phyloP scores from a whole-genome alignment of 805 yeast genomes.

The Monosporozyma unispora region DNA sequence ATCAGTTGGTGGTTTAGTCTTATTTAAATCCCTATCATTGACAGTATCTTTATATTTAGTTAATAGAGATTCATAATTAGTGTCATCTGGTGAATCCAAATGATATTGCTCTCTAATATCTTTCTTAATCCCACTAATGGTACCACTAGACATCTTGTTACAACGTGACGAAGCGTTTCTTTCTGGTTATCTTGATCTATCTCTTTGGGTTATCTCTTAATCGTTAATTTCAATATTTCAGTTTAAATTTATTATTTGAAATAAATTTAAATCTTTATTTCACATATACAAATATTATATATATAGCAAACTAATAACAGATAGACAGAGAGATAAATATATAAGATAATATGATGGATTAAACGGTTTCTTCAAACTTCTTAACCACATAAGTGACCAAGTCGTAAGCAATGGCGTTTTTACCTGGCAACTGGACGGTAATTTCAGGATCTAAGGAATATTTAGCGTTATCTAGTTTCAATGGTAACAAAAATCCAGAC shows the following conservation, averaged over 20 bases:
- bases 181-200: no score
- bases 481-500: conserved; percentile 15
- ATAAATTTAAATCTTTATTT: no score
- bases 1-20: not conserved
- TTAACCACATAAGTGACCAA: conserved; percentile 13
- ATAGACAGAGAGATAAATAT: not conserved
- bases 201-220: no score
- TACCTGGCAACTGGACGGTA: conserved; percentile 22
- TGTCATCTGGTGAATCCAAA: not conserved
- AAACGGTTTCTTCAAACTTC: not conserved
- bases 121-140: not conserved
- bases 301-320: no score
- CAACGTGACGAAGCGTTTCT: no score
- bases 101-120: not conserved
- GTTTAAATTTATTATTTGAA: no score
- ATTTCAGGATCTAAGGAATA: not conserved
- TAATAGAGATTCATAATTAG: not conserved
- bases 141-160: not conserved
- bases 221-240: no score
- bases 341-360: no score
- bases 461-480: conserved; percentile 12
- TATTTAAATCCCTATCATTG: not conserved
- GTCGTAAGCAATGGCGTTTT: conserved; percentile 25
- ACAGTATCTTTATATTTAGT: not conserved
- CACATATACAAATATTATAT: no score